Evolutionary conservation across 176 grass and related monocot genomes (phyloP).

Genomic region (Hordeum vulgare): DNA sequence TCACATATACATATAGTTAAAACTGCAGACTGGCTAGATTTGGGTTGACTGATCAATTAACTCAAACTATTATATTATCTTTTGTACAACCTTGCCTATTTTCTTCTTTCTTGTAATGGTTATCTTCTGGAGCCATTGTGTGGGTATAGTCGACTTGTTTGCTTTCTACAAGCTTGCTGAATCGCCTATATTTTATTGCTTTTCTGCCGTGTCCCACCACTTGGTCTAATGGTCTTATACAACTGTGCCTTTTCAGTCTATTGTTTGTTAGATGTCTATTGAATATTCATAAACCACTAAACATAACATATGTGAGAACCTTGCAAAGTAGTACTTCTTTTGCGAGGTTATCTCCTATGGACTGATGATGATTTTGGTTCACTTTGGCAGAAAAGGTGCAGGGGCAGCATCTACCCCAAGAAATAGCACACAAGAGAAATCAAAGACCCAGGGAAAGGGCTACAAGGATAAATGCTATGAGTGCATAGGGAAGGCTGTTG

Average conservation of each 20-base stretch:
- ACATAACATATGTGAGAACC: conserved; percentile 8
- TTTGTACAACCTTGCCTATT: neutral
- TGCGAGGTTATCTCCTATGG: conserved; percentile 9
- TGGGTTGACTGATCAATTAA: neutral
- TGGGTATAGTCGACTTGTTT: neutral
- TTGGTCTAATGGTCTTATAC: conserved; percentile 4
- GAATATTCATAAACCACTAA: neutral
- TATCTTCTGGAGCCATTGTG: neutral
- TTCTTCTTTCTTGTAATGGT: neutral
- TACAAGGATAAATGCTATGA: conserved; percentile 99
- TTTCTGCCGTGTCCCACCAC: neutral
- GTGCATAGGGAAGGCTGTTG: conserved; percentile 82
- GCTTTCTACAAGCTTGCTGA: neutral
- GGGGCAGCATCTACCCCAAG: conserved; percentile 50
- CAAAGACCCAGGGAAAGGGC: conserved; percentile 74
- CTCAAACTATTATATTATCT: neutral
- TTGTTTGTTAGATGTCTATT: conserved; percentile 1
- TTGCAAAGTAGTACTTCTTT: conserved; percentile 13
- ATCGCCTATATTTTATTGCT: neutral
- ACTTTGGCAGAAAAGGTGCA: conserved; percentile 60
- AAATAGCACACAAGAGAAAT: conserved; percentile 65
- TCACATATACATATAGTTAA: neutral
- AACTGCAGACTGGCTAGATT: neutral
- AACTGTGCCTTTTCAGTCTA: conserved; percentile 9
- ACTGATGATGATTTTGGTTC: neutral